Base-by-base conservation (phyloP, 139 green algal species). In the Penium margaritaceum region DNA sequence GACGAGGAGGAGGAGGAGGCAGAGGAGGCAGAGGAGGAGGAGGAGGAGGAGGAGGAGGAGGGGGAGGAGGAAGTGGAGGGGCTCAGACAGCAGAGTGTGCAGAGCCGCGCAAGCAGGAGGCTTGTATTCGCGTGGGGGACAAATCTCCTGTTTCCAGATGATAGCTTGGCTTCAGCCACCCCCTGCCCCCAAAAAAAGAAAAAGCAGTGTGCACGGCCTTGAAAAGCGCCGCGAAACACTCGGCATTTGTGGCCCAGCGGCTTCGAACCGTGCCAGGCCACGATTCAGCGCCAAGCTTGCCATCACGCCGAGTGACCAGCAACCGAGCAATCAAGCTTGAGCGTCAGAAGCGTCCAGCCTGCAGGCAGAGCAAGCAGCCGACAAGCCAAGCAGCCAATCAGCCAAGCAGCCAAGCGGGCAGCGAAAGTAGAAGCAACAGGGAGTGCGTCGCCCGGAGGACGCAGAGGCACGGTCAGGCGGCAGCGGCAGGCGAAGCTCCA, bases 31-130 rank as follows among this genome's bases (percentile, higher is more conserved):
- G 46, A 57, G 46, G 46, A 57, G 46, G 19, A 57, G 21, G 19
- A 57, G 46, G 46, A 57, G 21, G 19, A 57, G 46, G 46, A 57
- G 46, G 46, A 57, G 46, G 46, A 57, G 46, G 46, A 57, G 46
- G 46, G 21, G 46, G 46, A 57, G 46, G 46, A 57, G 46, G 46
- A 57, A 21, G 46, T 24, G 19, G 46, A 24, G 46, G 21, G 46
- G 46, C 19, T 19, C 19, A 24, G 46, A 21, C 19, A 21, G 46
- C 19, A 21, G 46, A 57, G 46, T 19, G 21, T 19, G 46, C 19
- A 21, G 46, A 57, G 46, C 19, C 19, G 46, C 19, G 21, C 19
- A 21, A 57, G 46, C 19, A 57, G 46, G 46, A 57, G 46, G 46
- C 19, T 19, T 51, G 12, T 12, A 51, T 51, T 51, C 9, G 41